Evolutionary conservation across 495 filamentous ascomycete species (phyloP).

Genomic region (Parathielavia appendiculata): DNA sequence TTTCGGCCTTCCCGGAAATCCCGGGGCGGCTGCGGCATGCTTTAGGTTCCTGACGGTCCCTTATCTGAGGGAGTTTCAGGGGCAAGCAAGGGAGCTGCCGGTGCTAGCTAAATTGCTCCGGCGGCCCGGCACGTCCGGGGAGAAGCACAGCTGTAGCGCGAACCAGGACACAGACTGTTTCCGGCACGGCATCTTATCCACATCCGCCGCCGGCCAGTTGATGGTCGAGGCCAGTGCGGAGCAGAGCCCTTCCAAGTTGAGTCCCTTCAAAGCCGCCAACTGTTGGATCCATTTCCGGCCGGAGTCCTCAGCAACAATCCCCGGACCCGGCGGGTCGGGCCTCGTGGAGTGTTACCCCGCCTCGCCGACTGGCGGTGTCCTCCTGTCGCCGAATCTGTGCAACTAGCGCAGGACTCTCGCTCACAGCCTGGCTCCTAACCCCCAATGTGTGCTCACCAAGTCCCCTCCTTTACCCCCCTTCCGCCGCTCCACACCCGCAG

Average conservation of each 20-base stretch:
- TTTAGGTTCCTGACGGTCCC: not conserved
- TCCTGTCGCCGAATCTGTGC: not conserved
- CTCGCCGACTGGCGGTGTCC: not conserved
- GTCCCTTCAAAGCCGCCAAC: slow-evolving; percentile 4
- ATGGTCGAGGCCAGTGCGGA: not conserved
- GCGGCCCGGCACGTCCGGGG: not conserved
- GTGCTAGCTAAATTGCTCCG: not conserved
- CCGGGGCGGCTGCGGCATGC: slow-evolving; percentile 1
- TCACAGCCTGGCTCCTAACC: not conserved
- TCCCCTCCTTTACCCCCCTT: no score
- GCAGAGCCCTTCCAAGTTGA: slow-evolving; percentile 3
- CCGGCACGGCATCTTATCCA: not conserved
- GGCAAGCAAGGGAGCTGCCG: not conserved
- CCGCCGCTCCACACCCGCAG: not conserved
- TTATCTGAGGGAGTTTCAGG: not conserved
- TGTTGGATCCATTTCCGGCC: slow-evolving; percentile 5
- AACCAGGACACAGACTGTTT: not conserved
- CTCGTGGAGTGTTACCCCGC: not conserved
- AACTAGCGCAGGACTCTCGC: not conserved
- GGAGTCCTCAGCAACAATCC: not conserved
- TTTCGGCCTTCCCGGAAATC: slow-evolving; percentile 1
- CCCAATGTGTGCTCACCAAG: no score
- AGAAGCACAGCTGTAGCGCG: not conserved
- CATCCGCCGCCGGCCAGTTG: not conserved
- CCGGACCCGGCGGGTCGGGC: not conserved